Base-by-base conservation (phyloP, 1,284 basidiomycete species). In the Rhodotorula sp. region DNA sequence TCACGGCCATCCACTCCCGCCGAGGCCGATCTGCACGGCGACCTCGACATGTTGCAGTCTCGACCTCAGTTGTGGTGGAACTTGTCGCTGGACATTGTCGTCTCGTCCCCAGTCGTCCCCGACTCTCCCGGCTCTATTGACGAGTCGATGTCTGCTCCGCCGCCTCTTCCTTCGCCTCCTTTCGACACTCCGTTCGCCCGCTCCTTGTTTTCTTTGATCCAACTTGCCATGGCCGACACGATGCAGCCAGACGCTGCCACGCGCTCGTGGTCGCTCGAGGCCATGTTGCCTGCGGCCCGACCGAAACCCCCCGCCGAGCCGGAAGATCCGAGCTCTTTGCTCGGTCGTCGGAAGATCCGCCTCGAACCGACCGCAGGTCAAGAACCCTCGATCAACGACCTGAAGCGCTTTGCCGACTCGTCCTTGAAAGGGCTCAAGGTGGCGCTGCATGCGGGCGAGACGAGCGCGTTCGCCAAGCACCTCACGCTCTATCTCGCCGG, bases 401-500 rank as follows among this genome's bases (percentile, higher is more conserved):
- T 97, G 52, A 83, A 85, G 0, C 83, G 85, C 23, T 97, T 97
- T 81, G 87, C 89, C 5, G 91, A 93, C 68, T 87, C 86, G 5
- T 74, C 75, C 19, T 81, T 97, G 58, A 87, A 88, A 73, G 91
- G 92, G 8, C 91, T 89, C 80, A 90, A 87, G 76, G 92, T 90
- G 0, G 87, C 86, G 0, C 82, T 97, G 23, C 90, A 94, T 77
- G 92, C 94, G 10, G 89, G 87, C 76, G 85, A 90, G 19, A 87
- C 87, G 69, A 91, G 91, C 57, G 87, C 89, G 0, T 97, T 97
- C 78, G 93, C 93, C 0, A 89, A 91, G 62, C 92, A 95, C 80
- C 84, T 97, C 38, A 93, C 92, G 49, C 90, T 89, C 76, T 95
- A 95, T 81, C 85, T 97, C 67, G 91, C 90, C n/a, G 87, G 90